Base-by-base conservation (phyloP, 2,329 filamentous ascomycete species). In the Fusarium penzigii region DNA sequence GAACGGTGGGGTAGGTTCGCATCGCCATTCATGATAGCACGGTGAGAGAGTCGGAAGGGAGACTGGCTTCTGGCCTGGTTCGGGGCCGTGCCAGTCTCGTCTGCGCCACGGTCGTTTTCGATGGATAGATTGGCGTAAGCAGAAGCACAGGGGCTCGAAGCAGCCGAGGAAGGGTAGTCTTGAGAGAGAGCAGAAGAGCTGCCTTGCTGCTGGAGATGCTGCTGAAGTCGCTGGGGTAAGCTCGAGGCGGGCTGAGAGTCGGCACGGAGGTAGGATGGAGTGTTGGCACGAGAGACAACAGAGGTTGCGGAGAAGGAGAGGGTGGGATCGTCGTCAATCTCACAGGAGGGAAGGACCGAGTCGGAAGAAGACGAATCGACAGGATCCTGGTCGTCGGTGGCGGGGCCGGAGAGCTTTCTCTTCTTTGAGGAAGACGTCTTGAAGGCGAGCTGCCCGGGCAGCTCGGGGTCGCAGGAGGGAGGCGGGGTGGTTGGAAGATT, bases 381-480 rank as follows among this genome's bases (percentile, higher is more conserved):
- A 47, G 64, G 69, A 62, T 70, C 70, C 56, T 71, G 67, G 68
- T 79, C 75, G 68, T 71, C 69, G 62, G 72, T 69, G 58, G 72
- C 70, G 68, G 72, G 75, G 63, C 76, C 79, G 67, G 73, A 77
- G 66, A 87, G 81, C 81, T 83, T 87, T 79, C 84, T 80, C 84
- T 87, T 87, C 83, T 87, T 87, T 80, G 76, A 79, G 77, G 83
- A 86, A 84, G 84, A 86, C 84, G 84, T 87, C 73, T 80, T 87
- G 84, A 81, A 78, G 71, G 79, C 75, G 84, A 87, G 84, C 84
- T 86, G 83, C 84, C 70, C 70, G 64, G 65, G 82, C 82, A 85
- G 82, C 82, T 85, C 82, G 72, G 65, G 67, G 61, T 53, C 46
- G 42, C 52, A 56, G 46, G 51, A 47, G 47, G 47, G n/a, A n/a